Conservation (phyloP, 192 early-diverging fungal species). For the Rhizophagus clarus region DNA sequence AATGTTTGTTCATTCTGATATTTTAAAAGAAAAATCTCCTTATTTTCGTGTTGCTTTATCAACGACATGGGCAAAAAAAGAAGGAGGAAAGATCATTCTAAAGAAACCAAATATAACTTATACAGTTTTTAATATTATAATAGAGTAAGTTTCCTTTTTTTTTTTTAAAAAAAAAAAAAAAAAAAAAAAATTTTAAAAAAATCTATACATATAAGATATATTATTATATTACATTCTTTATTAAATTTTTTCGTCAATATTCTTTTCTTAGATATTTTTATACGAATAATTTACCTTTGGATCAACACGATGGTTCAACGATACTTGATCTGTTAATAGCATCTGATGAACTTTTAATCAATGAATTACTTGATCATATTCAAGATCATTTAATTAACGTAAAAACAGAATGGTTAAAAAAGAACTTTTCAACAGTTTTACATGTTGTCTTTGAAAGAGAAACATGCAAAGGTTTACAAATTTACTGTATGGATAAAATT, state of each 20-base stretch:
- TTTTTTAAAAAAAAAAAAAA: background rate
- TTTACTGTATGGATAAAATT: slow-evolving; percentile 10
- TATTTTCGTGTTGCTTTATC: slow-evolving; percentile 23
- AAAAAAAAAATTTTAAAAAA: no score
- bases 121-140: slow-evolving; percentile 11
- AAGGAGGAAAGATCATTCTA: slow-evolving; percentile 12
- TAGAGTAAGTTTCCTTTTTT: slow-evolving; percentile 20
- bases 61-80: slow-evolving; percentile 13
- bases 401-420: slow-evolving; percentile 19
- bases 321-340: slow-evolving; percentile 24
- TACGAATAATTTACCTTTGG: background rate
- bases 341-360: slow-evolving; percentile 22
- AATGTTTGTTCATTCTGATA: background rate
- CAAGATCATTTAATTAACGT: slow-evolving; percentile 21
- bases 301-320: slow-evolving; percentile 2
- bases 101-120: slow-evolving; percentile 29
- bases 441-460: background rate
- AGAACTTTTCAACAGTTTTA: slow-evolving; percentile 19
- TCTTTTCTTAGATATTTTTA: slow-evolving; percentile 9
- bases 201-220: no score
- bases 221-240: no score
- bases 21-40: slow-evolving; percentile 1
- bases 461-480: slow-evolving; percentile 11
- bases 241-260: background rate
- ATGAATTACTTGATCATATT: slow-evolving; percentile 6